Evolutionary conservation across 2,329 filamentous ascomycete genomes (phyloP).

Genomic region (Aureobasidium sp.): DNA sequence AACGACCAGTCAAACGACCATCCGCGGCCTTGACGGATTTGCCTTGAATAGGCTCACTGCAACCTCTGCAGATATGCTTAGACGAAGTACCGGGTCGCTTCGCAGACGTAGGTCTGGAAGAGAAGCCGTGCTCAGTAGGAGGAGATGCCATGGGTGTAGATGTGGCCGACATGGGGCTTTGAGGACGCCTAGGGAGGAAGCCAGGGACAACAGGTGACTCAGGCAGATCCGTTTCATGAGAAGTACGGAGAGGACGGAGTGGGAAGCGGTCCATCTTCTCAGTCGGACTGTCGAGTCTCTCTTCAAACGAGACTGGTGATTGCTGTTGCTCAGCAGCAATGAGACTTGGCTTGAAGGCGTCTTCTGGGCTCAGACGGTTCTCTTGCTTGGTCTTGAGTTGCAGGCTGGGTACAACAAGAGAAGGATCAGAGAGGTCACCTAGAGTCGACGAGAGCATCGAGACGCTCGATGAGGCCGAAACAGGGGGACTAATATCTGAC

Average conservation of each 20-base stretch:
- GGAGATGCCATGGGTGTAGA: neutral
- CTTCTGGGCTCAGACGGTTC: conserved; percentile 4
- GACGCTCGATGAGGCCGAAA: conserved; percentile 24
- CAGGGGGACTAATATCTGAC: conserved; percentile 21
- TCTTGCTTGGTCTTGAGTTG: conserved; percentile 4
- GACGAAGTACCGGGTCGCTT: conserved; percentile 9
- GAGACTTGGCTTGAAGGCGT: conserved; percentile 1
- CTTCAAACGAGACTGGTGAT: neutral
- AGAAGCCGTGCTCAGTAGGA: conserved; percentile 2
- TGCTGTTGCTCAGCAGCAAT: neutral
- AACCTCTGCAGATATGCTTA: conserved; percentile 66
- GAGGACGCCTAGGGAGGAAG: conserved; percentile 9
- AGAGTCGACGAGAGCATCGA: conserved; percentile 11
- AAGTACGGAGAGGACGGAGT: neutral
- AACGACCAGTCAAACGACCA: conserved; percentile 81
- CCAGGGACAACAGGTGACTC: conserved; percentile 28
- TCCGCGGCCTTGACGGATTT: conserved; percentile 94
- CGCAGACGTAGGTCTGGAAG: neutral
- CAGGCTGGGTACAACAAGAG: conserved; percentile 4
- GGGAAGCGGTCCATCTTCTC: neutral
- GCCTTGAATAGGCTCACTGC: conserved; percentile 66
- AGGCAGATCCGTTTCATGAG: neutral
- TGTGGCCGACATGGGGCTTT: neutral
- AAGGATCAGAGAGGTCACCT: neutral
- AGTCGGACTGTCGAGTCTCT: conserved; percentile 1